Conservation (phyloP, 106 monocot species). For the Apostasia ramifera region DNA sequence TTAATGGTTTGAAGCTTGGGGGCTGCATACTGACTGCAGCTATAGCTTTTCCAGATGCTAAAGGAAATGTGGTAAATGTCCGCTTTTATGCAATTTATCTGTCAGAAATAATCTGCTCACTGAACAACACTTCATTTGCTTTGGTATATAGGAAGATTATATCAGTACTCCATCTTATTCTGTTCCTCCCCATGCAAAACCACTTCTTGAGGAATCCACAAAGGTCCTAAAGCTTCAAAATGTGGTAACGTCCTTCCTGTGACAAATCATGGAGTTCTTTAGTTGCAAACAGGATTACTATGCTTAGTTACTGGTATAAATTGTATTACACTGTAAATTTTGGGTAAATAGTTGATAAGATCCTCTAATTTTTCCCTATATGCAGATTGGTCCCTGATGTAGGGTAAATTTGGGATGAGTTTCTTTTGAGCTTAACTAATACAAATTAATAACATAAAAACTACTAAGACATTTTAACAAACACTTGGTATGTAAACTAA, state of each 20-base stretch:
- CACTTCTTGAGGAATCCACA: slow-evolving; percentile 59
- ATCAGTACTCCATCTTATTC: slow-evolving; percentile 40
- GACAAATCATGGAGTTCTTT: too few relatives aligned
- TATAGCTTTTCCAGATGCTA: slow-evolving; percentile 41
- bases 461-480: too few relatives aligned
- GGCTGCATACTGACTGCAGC: slow-evolving; percentile 56
- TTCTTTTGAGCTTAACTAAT: too few relatives aligned
- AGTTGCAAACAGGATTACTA: too few relatives aligned
- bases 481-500: too few relatives aligned
- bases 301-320: too few relatives aligned
- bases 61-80: slow-evolving; percentile 30
- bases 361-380: too few relatives aligned
- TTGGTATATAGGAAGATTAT: slow-evolving; percentile 31
- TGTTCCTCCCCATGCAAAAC: slow-evolving; percentile 63
- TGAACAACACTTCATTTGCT: background rate
- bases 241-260: slow-evolving; percentile 42
- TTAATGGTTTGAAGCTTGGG: slow-evolving; percentile 90
- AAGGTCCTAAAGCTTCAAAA: slow-evolving; percentile 71
- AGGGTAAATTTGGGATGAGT: too few relatives aligned
- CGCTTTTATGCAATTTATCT: background rate
- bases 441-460: too few relatives aligned
- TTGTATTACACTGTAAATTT: too few relatives aligned
- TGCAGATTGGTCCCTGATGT: too few relatives aligned
- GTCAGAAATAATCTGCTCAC: background rate
- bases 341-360: too few relatives aligned